Base-by-base conservation (phyloP, 1,284 basidiomycete genomes). In the Tetrapyrgos nigripes region DNA sequence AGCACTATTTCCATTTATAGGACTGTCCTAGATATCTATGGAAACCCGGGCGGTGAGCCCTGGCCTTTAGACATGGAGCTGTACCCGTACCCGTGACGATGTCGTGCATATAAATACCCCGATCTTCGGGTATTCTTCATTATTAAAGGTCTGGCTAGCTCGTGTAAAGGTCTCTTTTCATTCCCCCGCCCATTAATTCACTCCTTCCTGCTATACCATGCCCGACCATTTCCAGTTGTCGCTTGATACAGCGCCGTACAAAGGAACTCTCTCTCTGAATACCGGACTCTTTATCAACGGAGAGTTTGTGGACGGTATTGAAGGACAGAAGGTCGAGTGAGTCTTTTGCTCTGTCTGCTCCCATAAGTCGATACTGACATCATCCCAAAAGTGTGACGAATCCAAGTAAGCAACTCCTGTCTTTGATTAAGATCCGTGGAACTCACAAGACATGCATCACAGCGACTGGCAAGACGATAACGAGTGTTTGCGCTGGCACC, bases 201-300 rank as follows among this genome's bases (percentile, higher is more conserved):
- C n/a, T n/a, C n/a, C n/a, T 33, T 33, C 31, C 37, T 40, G 14
- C 5, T n/a, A 40, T n/a, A 40, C 37, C 37, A 40, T 40, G 37
- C 13, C 37, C 4, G 37, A 40, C 4, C 8, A 9, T 17, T 40
- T 40, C 37, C 19, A 11, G 4, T n/a, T 40, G 14, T 19, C 13
- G 1, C 31, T 70, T 31, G 60, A 70, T 43, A 70, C 70, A 10
- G 60, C 60, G 1, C 46, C 62, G 11, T 70, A 68, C 54, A 71
- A 71, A 37, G 70, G 68, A 19, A 60, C 65, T 4, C 14, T 70
- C 27, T 57, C 67, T 3, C 45, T 70, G 37, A 62, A 64, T 13
- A 50, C 67, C n/a, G 70, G 68, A 10, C 66, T 70, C 28, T 70
- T 66, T 46, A 70, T 70, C 54, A 61, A 72, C n/a, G 67, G 68